phyloP scores from a whole-genome alignment of 2,329 filamentous ascomycete genomes.

The Ciborinia camelliae region DNA sequence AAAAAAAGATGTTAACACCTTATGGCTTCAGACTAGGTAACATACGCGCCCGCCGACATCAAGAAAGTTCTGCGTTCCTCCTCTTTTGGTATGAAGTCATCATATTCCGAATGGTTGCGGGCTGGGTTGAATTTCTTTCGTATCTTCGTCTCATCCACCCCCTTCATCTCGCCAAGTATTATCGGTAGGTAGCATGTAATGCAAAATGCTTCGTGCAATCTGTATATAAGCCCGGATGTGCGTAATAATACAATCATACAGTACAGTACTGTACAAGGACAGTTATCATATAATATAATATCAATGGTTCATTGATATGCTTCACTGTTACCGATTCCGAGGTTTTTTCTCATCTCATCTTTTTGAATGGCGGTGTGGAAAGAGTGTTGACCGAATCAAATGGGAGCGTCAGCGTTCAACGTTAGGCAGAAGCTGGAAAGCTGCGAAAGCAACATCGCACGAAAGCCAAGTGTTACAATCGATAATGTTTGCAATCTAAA shows the following conservation, averaged over 20 bases:
- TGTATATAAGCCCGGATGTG: neutral
- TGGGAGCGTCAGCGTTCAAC: conserved; percentile 13
- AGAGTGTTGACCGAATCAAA: conserved; percentile 10
- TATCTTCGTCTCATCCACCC: neutral
- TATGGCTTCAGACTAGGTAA: conserved; percentile 5
- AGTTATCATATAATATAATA: neutral
- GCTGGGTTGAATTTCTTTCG: neutral
- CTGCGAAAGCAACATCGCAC: conserved; percentile 18
- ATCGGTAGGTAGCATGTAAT: neutral
- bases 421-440: conserved; percentile 17
- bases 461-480: conserved; percentile 6
- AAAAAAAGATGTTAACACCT: neutral
- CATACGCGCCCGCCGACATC: too few species aligned
- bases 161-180: conserved; percentile 13
- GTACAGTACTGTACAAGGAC: conserved; percentile 2
- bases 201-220: neutral
- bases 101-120: neutral
- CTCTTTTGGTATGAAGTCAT: conserved; percentile 6
- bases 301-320: neutral
- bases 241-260: conserved; percentile 1
- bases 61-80: neutral
- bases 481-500: conserved; percentile 11
- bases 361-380: conserved; percentile 17
- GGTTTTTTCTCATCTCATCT: conserved; percentile 10
- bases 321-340: conserved; percentile 1